Evolutionary conservation across 441 rosid species (phyloP), one percentile per base, ranked within the genome.

Genomic region (Sinapis alba): DNA sequence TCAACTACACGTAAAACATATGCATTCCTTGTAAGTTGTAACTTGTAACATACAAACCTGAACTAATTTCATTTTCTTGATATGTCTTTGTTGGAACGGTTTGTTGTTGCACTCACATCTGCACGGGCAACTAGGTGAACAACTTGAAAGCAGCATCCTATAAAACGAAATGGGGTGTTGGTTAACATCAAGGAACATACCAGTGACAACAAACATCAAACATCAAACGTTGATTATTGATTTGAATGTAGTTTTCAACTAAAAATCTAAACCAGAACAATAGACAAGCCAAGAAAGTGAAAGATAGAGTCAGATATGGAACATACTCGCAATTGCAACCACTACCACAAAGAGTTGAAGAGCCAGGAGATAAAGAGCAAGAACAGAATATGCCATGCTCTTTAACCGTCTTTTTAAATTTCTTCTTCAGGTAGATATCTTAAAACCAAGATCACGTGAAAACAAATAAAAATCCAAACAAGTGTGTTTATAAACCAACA

Each of bases 311-410:
- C 53, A 21, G 45, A 58, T 34, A 53, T 20, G 60, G 12, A 62
- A 11, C 68, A 16, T 91, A 96, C 99, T 94, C 97, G 54, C 99
- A 96, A 73, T 77, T 89, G 84, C 99, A 93, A 81, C 92, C 93
- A 82, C 84, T 84, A 66, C 79, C 90, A 68, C 99, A 93, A 5
- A 87, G 83, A 27, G 60, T 76, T 36, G 97, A 82, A 72, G 97
- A 89, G 79, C 81, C 94, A 11, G 87, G 15, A 57, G 63, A 61
- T 20, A 5, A 47, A 43, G 81, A 78, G 79, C 99, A 96, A 70
- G 96, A 82, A 78, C 99, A 96, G 85, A 93, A 96, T 66, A 96
- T 96, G 67, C 99, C 99, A 81, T 96, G 93, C 79, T 93, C 98
- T 53, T 93, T 88, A 58, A 88, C 86, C 51, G 86, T 92, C 81